A percentile compares a stretch with the other conserved stretches of the same genome.
These are phyloP conservation scores for Steccherinum ochraceum DNA, from an alignment of 768 basidiomycete genomes.

Conservation along the genomic window DNA sequence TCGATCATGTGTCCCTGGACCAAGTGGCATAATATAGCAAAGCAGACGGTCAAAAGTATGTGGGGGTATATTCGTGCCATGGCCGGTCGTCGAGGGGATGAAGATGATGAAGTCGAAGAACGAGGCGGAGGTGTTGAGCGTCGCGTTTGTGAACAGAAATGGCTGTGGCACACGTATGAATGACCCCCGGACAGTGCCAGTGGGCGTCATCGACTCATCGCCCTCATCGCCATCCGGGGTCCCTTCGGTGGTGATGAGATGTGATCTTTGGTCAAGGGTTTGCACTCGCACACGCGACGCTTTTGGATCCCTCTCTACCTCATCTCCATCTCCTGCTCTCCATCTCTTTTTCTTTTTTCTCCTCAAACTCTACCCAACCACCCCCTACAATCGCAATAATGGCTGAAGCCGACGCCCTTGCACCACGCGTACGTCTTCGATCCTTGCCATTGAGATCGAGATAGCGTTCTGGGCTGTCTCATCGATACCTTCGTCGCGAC, in stretches of 20 bases:
- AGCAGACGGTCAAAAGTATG: constrained; percentile 13
- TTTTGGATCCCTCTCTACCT: constrained; percentile 14
- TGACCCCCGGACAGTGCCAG: constrained; percentile 7
- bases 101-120: neutral
- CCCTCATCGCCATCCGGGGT: neutral
- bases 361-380: too few relatives aligned
- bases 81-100: constrained; percentile 7
- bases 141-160: neutral
- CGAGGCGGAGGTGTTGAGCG: neutral
- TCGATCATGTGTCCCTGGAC: constrained; percentile 64
- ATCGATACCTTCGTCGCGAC: constrained; percentile 2
- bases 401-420: constrained; percentile 49
- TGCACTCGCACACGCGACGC: constrained; percentile 11
- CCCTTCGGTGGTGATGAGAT: neutral
- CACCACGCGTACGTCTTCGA: constrained; percentile 54
- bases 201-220: constrained; percentile 2
- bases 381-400: constrained; percentile 9
- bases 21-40: neutral
- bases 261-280: constrained; percentile 10
- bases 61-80: constrained; percentile 34
- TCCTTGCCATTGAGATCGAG: constrained; percentile 6
- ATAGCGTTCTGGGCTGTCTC: neutral
- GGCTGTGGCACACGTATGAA: neutral
- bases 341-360: constrained; percentile 9
- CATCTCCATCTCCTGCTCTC: constrained; percentile 6